Conservation (phyloP, 495 filamentous ascomycete species). For the Trichoderma gamsii region DNA sequence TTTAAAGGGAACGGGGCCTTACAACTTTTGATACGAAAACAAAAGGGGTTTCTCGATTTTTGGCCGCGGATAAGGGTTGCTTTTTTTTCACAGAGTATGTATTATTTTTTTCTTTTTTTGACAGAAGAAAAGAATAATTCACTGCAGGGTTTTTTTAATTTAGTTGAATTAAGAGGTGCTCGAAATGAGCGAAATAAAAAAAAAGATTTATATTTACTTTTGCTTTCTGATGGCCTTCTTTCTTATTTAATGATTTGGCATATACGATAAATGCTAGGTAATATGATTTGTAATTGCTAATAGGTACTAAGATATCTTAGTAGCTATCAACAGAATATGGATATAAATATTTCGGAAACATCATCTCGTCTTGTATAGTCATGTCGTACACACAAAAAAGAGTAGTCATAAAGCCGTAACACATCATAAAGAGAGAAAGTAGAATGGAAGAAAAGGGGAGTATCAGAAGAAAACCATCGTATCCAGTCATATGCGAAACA, state of each 20-base stretch:
- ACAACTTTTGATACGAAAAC: neutral
- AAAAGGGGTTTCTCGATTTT: neutral
- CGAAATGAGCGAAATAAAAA: neutral
- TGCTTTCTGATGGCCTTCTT: neutral
- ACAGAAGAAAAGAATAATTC: neutral
- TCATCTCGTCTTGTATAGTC: neutral
- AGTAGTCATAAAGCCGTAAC: slow-evolving; percentile 20
- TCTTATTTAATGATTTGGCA: neutral
- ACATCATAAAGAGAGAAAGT: slow-evolving; percentile 19
- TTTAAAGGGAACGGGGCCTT: neutral
- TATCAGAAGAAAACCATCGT: neutral
- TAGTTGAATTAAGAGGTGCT: neutral
- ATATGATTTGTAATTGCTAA: neutral
- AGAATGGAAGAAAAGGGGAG: slow-evolving; percentile 19
- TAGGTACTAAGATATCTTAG: neutral
- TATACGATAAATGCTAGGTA: neutral
- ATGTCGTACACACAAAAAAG: neutral
- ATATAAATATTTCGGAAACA: slow-evolving; percentile 3
- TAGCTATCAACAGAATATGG: neutral
- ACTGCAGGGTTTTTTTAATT: neutral
- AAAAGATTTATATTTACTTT: neutral
- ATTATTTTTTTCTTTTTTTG: neutral
- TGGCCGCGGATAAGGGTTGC: neutral
- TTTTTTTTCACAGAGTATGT: neutral
- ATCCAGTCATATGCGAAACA: slow-evolving; percentile 2